phyloP scores from a whole-genome alignment of 225 moss, liverwort and hornwort species.

The Anthoceros angustus region DNA sequence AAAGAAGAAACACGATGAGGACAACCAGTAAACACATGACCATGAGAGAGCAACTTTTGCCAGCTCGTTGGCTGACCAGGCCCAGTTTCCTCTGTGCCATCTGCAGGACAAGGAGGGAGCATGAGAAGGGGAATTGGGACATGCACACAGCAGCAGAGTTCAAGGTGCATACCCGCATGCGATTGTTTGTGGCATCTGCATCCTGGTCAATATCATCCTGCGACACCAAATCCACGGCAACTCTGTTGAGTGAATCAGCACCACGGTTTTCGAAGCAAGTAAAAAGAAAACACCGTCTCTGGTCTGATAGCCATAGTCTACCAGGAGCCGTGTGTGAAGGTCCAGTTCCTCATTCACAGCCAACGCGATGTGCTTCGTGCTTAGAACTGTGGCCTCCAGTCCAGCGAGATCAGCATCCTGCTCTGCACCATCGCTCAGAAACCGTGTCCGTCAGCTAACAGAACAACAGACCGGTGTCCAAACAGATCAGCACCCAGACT shows the following conservation, averaged over 20 bases:
- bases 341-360: constrained; percentile 94
- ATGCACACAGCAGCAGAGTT: not conserved
- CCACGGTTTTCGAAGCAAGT: not conserved
- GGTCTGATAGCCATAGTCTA: constrained; percentile 6
- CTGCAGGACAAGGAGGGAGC: constrained; percentile 22
- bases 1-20: constrained; percentile 63
- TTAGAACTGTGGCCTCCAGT: constrained; percentile 77
- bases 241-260: not conserved
- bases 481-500: not conserved
- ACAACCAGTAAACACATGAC: constrained; percentile 77
- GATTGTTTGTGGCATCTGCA: constrained; percentile 78
- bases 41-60: constrained; percentile 60
- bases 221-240: not conserved
- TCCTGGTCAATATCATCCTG: constrained; percentile 73
- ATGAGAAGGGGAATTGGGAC: not conserved
- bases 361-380: constrained; percentile 88
- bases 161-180: constrained; percentile 39
- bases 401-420: constrained; percentile 82
- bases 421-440: constrained; percentile 23
- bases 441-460: not conserved
- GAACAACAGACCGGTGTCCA: not conserved
- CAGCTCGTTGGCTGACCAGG: constrained; percentile 47
- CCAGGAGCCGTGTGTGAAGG: constrained; percentile 74
- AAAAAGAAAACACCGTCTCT: not conserved
- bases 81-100: constrained; percentile 66